Conservation (phyloP, 2,329 filamentous ascomycete species). For the Aspergillus brunneoviolaceus region DNA sequence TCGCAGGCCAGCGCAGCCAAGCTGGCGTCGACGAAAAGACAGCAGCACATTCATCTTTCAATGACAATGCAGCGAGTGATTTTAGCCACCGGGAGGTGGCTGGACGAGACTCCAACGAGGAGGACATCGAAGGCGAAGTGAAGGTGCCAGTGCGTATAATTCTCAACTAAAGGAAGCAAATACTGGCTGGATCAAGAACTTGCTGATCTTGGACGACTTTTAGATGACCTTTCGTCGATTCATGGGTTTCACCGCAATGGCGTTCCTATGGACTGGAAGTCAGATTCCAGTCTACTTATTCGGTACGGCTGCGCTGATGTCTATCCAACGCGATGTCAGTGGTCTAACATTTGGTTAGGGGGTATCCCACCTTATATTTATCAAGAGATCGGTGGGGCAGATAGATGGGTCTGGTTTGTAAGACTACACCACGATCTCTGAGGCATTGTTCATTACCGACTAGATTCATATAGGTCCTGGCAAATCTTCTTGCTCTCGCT, state of each 20-base stretch:
- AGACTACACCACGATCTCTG: constrained; percentile 6
- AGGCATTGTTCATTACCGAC: constrained; percentile 1
- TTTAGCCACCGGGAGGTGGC: constrained; percentile 49
- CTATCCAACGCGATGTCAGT: neutral
- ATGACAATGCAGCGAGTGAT: constrained; percentile 26
- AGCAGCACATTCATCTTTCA: constrained; percentile 26
- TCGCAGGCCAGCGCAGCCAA: constrained; percentile 12
- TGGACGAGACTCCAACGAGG: constrained; percentile 49
- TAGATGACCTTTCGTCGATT: constrained; percentile 54
- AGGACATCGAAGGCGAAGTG: neutral
- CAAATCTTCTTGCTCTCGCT: constrained; percentile 55
- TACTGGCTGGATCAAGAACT: neutral
- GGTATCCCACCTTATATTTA: constrained; percentile 58
- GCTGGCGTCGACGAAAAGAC: constrained; percentile 31
- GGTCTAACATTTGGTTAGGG: constrained; percentile 24
- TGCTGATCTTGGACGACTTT: constrained; percentile 16
- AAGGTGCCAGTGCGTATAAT: neutral
- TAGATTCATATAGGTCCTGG: constrained; percentile 39
- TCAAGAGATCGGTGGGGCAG: constrained; percentile 58
- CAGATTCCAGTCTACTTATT: constrained; percentile 60
- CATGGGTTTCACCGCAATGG: constrained; percentile 59
- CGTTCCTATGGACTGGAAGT: constrained; percentile 61
- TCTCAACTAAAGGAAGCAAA: neutral
- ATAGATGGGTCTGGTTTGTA: constrained; percentile 63
- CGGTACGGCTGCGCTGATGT: constrained; percentile 33